Evolutionary conservation across 78 protist genomes (phyloP).

Genomic region (Planoprotostelium fungivorum): DNA sequence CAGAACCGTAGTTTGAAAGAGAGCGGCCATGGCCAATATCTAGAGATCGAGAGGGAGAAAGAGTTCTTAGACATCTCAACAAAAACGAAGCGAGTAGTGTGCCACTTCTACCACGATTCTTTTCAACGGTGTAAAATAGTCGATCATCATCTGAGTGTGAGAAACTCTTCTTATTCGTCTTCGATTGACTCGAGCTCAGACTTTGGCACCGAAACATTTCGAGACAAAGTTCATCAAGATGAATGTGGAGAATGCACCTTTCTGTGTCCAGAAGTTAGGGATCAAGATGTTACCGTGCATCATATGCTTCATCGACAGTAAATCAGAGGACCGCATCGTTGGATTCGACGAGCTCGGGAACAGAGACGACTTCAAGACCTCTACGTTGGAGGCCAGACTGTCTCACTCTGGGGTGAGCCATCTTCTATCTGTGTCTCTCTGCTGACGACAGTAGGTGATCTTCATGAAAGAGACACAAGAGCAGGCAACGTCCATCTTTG

Average conservation of each 20-base stretch:
- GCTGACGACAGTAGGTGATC: no score
- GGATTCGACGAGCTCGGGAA: conserved; percentile 62
- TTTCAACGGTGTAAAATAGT: conserved; percentile 56
- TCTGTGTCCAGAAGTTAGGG: conserved; percentile 43
- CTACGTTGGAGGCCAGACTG: conserved; percentile 14
- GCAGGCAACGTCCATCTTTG: no score
- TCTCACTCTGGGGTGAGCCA: background rate
- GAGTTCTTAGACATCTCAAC: conserved; percentile 35
- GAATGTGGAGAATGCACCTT: conserved; percentile 36
- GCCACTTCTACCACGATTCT: conserved; percentile 47
- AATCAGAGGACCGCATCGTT: conserved; percentile 34
- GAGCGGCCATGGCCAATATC: conserved; percentile 43
- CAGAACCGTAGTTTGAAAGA: background rate
- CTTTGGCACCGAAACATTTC: background rate
- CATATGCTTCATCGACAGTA: conserved; percentile 42
- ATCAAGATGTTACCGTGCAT: conserved; percentile 42
- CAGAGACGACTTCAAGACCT: conserved; percentile 24
- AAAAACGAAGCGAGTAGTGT: background rate
- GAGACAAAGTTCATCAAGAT: conserved; percentile 19
- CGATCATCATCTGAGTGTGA: conserved; percentile 28
- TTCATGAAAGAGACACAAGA: no score
- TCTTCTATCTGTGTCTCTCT: background rate
- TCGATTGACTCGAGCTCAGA: background rate
- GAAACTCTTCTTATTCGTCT: background rate
- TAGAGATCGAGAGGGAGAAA: conserved; percentile 17